A percentile compares a stretch with the other conserved stretches of the same genome.
Conservation (phyloP, 176 grass and related monocot species). For the Oropetium thomaeum region DNA sequence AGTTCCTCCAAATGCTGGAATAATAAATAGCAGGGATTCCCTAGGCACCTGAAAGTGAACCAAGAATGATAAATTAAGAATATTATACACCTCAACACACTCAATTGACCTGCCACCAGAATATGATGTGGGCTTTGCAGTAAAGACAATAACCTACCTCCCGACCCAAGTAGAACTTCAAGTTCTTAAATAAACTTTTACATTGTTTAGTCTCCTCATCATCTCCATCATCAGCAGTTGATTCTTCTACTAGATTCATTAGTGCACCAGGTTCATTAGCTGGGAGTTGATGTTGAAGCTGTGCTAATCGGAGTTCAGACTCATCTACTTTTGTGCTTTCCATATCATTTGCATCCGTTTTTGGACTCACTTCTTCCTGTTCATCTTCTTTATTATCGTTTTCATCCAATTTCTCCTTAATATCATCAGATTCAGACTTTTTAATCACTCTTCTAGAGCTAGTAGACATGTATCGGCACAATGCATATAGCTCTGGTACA, state of each 20-base stretch:
- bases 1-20: conserved; percentile 88
- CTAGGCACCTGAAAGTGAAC: conserved; percentile 73
- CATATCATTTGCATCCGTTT: conserved; percentile 35
- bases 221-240: conserved; percentile 49
- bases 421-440: conserved; percentile 33
- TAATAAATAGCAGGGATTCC: conserved; percentile 88
- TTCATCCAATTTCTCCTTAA: conserved; percentile 29
- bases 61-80: not conserved
- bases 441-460: conserved; percentile 39
- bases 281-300: conserved; percentile 86
- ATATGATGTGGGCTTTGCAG: not conserved
- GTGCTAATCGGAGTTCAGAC: conserved; percentile 83
- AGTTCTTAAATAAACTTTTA: conserved; percentile 75
- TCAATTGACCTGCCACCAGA: conserved; percentile 3
- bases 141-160: conserved; percentile 53
- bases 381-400: not conserved
- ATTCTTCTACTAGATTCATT: conserved; percentile 92
- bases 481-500: conserved; percentile 78
- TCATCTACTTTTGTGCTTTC: conserved; percentile 54
- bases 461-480: conserved; percentile 75
- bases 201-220: conserved; percentile 64
- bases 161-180: conserved; percentile 91
- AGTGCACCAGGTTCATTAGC: conserved; percentile 89
- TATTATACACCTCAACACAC: not conserved
- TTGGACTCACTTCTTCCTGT: not conserved